Evolutionary conservation across 169 alveolate genomes (phyloP).

Genomic region (Pseudocohnilembus persalinus): DNA sequence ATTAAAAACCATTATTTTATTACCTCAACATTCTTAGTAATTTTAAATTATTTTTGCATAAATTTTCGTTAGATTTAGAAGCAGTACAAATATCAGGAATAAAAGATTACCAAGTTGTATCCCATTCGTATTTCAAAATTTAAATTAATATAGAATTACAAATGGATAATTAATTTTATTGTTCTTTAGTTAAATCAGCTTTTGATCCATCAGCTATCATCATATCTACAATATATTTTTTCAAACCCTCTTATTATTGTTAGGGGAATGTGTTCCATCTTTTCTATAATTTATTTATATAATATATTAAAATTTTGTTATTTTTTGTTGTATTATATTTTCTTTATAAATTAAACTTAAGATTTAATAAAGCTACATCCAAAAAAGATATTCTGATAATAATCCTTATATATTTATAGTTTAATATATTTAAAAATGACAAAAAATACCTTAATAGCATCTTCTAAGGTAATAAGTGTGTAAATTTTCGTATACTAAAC

Average conservation of each 20-base stretch:
- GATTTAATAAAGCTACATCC: too few relatives aligned
- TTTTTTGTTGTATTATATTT: too few relatives aligned
- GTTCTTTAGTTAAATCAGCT: constrained; percentile 24
- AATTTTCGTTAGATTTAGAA: constrained; percentile 91
- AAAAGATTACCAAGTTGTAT: constrained; percentile 98
- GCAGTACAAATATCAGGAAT: constrained; percentile 98
- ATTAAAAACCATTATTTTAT: constrained; percentile 5
- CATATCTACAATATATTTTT: neutral
- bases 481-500: neutral
- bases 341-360: too few relatives aligned
- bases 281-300: neutral
- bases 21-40: constrained; percentile 94
- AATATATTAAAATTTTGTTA: neutral
- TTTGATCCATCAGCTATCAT: neutral
- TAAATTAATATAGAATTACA: constrained; percentile 76
- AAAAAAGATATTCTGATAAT: too few relatives aligned
- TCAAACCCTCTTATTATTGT: neutral
- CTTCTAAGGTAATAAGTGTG: neutral
- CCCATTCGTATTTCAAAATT: constrained; percentile 98
- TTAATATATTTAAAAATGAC: too few relatives aligned
- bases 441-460: neutral
- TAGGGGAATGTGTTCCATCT: neutral
- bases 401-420: too few relatives aligned
- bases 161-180: constrained; percentile 88
- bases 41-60: constrained; percentile 98